These are phyloP conservation scores for Neckera pumila DNA, from an alignment of 225 moss, liverwort and hornwort genomes.

Conservation along the genomic window DNA sequence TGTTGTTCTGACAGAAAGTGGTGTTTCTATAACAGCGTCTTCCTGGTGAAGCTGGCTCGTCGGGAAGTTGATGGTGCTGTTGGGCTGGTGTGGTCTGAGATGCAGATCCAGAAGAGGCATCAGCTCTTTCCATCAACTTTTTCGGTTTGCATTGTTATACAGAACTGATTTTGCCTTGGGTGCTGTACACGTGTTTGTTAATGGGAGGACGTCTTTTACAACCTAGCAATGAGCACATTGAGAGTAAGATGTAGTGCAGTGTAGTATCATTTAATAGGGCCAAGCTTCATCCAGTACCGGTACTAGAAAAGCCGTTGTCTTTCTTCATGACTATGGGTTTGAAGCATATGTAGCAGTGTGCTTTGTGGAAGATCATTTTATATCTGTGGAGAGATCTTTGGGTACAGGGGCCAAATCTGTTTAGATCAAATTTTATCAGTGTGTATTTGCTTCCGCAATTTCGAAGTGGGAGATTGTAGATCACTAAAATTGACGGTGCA, in stretches of 20 bases:
- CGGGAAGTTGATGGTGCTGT: conserved; percentile 30
- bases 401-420: neutral
- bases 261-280: neutral
- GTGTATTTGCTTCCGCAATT: neutral
- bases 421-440: neutral
- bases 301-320: neutral
- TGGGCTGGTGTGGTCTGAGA: neutral
- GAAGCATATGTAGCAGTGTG: neutral
- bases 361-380: neutral
- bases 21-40: conserved; percentile 11
- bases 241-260: neutral
- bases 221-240: neutral
- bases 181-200: neutral
- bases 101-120: neutral
- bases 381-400: neutral
- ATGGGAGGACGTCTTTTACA: neutral
- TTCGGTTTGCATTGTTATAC: neutral
- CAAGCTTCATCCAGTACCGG: neutral
- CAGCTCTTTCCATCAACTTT: neutral
- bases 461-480: neutral
- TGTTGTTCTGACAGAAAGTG: conserved; percentile 13
- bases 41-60: conserved; percentile 18
- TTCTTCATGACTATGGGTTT: neutral
- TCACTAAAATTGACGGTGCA: neutral
- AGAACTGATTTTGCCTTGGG: neutral